A percentile compares a stretch with the other conserved stretches of the same genome.
Conservation (phyloP, 495 filamentous ascomycete genomes). For the Penicillium parvum region DNA sequence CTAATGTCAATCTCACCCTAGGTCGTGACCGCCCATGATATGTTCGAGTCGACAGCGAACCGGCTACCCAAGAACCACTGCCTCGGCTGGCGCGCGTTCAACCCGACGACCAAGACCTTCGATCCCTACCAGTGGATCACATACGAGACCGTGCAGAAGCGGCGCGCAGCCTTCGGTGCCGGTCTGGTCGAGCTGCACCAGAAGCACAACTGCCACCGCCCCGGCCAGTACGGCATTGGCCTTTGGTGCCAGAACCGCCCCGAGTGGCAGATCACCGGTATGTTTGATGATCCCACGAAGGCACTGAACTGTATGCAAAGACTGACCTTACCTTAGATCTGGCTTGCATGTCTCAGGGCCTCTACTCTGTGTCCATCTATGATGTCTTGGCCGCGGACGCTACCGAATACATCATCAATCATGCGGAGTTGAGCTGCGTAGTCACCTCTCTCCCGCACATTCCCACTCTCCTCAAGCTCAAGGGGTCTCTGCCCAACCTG, state of each 20-base stretch:
- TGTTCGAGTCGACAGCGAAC: slow-evolving; percentile 69
- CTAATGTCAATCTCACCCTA: slow-evolving; percentile 15
- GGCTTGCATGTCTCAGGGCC: slow-evolving; percentile 80
- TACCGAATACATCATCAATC: slow-evolving; percentile 93
- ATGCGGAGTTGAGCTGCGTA: slow-evolving; percentile 70
- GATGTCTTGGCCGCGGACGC: slow-evolving; percentile 89
- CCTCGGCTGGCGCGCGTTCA: slow-evolving; percentile 78
- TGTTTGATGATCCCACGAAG: neutral
- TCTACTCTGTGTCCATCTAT: slow-evolving; percentile 92
- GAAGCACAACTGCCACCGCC: slow-evolving; percentile 53
- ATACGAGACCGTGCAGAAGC: slow-evolving; percentile 72
- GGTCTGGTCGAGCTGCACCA: slow-evolving; percentile 81
- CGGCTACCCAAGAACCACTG: slow-evolving; percentile 58
- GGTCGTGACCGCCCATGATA: slow-evolving; percentile 70
- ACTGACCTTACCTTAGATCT: slow-evolving; percentile 57
- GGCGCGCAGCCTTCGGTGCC: slow-evolving; percentile 79
- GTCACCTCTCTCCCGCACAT: slow-evolving; percentile 81
- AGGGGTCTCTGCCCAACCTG: slow-evolving; percentile 67
- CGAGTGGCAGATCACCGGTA: slow-evolving; percentile 94
- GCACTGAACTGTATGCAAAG: neutral
- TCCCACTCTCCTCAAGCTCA: slow-evolving; percentile 79
- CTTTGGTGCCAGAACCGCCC: slow-evolving; percentile 95
- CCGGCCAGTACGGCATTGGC: slow-evolving; percentile 76
- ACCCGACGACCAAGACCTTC: slow-evolving; percentile 68
- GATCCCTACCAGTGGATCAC: slow-evolving; percentile 80